Conservation (phyloP, 1,284 basidiomycete genomes). For the Ganoderma resinaceum region DNA sequence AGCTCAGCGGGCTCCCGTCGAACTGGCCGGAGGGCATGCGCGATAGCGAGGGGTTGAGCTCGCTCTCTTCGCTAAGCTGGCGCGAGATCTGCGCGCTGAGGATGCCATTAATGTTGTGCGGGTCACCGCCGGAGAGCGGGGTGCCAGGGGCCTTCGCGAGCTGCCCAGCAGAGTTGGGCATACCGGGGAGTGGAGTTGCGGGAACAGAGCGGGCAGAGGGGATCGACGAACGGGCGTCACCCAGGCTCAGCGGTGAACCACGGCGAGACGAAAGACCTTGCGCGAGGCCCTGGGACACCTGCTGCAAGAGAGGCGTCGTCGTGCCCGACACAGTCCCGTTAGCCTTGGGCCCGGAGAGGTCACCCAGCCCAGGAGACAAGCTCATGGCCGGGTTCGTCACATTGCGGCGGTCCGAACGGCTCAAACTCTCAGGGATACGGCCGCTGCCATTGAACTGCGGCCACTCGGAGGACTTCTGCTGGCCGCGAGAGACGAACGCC, state of each 20-base stretch:
- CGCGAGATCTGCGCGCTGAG: slow-evolving; percentile 60
- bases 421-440: slow-evolving; percentile 62
- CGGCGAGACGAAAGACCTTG: slow-evolving; percentile 65
- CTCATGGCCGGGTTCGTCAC: slow-evolving; percentile 78
- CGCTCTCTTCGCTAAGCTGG: slow-evolving; percentile 54
- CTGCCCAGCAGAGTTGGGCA: slow-evolving; percentile 54
- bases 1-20: slow-evolving; percentile 57
- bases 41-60: slow-evolving; percentile 75
- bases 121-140: slow-evolving; percentile 57
- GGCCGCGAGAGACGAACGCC: slow-evolving; percentile 46
- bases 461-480: slow-evolving; percentile 91
- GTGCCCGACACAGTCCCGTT: slow-evolving; percentile 59
- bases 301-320: slow-evolving; percentile 67
- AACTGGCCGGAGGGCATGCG: slow-evolving; percentile 67
- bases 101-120: slow-evolving; percentile 64
- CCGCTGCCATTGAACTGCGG: slow-evolving; percentile 80
- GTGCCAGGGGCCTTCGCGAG: slow-evolving; percentile 68
- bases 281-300: slow-evolving; percentile 62
- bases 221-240: slow-evolving; percentile 61
- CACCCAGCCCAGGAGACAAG: slow-evolving; percentile 60
- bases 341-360: slow-evolving; percentile 51
- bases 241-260: slow-evolving; percentile 69
- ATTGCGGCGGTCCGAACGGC: slow-evolving; percentile 66
- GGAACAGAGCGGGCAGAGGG: slow-evolving; percentile 74
- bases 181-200: slow-evolving; percentile 71